These are phyloP conservation scores for Sutorius eximius DNA, from an alignment of 1,284 basidiomycete species.

Conservation along the genomic window DNA sequence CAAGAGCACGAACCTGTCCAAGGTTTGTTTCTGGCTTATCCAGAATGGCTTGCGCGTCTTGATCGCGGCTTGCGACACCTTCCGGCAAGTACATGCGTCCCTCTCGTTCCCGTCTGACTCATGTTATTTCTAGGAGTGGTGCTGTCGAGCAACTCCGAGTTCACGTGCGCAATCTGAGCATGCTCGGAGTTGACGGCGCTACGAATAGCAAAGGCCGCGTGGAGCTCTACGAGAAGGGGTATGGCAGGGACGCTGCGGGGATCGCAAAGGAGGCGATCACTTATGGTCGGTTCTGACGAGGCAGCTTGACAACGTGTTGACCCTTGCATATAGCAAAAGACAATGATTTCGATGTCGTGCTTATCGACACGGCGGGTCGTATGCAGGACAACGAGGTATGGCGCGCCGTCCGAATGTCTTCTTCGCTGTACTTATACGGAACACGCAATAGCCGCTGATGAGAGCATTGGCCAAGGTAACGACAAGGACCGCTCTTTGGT, in stretches of 20 bases:
- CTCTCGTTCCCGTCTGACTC: not conserved
- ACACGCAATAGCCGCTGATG: constrained; percentile 75
- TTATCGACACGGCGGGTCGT: constrained; percentile 96
- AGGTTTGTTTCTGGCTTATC: constrained; percentile 99
- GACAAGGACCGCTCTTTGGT: not conserved
- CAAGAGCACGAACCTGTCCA: constrained; percentile 97
- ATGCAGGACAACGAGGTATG: constrained; percentile 97
- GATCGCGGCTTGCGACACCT: constrained; percentile 98
- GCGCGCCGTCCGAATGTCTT: not conserved
- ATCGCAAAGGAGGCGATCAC: constrained; percentile 95
- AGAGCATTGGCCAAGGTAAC: constrained; percentile 91
- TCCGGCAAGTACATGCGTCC: constrained; percentile 55
- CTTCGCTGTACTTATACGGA: not conserved
- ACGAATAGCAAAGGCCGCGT: constrained; percentile 72
- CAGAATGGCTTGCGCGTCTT: constrained; percentile 93
- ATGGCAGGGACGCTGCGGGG: constrained; percentile 97
- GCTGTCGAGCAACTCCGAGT: constrained; percentile 98
- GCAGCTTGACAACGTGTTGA: constrained; percentile 7
- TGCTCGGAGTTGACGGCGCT: constrained; percentile 75
- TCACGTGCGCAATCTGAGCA: constrained; percentile 92
- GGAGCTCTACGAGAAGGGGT: constrained; percentile 95
- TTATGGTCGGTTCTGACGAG: constrained; percentile 58
- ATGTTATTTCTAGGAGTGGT: constrained; percentile 62
- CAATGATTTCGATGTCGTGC: constrained; percentile 88
- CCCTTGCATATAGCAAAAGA: constrained; percentile 61